Percentiles rank a stretch among this genome's conserved stretches.
phyloP scores from a whole-genome alignment of 331 rosid genomes.

The Saraca asoca region DNA sequence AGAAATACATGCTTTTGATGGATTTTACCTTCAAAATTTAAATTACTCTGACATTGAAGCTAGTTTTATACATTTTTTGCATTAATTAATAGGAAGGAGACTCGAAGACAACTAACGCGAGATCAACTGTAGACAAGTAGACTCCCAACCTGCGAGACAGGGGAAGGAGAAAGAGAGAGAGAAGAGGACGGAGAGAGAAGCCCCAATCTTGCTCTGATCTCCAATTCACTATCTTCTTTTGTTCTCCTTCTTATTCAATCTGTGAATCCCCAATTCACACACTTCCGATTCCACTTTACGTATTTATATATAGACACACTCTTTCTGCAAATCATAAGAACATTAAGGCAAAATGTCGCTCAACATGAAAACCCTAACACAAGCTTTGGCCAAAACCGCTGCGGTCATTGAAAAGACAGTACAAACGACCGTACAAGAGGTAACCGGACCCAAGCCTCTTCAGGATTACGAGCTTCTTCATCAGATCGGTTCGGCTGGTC shows the following conservation, averaged over 20 bases:
- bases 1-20: too few relatives aligned
- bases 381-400: constrained; percentile 93
- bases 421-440: constrained; percentile 95
- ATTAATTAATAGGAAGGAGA: too few relatives aligned
- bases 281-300: too few relatives aligned
- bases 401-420: constrained; percentile 93
- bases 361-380: constrained; percentile 95
- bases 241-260: background rate
- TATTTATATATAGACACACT: background rate
- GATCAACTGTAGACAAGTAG: background rate
- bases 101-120: background rate
- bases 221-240: background rate
- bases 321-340: background rate
- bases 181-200: background rate
- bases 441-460: constrained; percentile 89
- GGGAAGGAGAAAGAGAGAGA: too few relatives aligned
- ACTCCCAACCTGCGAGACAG: background rate
- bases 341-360: constrained; percentile 55
- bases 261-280: background rate
- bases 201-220: background rate
- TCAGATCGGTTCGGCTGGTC: constrained; percentile 98
- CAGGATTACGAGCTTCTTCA: constrained; percentile 89
- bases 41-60: too few relatives aligned
- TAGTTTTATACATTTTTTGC: too few relatives aligned
- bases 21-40: too few relatives aligned